Evolutionary conservation across 2,329 filamentous ascomycete species (phyloP).

Genomic region (Colletotrichum liaoningense): DNA sequence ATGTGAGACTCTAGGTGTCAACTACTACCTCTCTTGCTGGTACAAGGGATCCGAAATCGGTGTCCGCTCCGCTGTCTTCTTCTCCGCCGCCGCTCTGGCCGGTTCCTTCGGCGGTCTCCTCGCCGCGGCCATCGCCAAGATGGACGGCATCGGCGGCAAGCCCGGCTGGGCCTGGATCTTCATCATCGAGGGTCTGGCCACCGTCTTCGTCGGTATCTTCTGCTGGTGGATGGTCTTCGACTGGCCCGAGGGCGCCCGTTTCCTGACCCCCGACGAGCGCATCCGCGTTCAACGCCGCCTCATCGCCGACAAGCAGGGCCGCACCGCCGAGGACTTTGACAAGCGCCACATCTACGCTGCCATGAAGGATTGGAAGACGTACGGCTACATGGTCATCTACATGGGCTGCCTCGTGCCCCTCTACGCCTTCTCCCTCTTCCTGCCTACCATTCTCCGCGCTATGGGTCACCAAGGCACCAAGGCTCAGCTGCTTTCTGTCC

Average conservation of each 20-base stretch:
- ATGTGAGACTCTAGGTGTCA: conserved; percentile 53
- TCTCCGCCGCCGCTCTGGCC: conserved; percentile 80
- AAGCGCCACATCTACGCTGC: conserved; percentile 77
- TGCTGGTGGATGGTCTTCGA: conserved; percentile 83
- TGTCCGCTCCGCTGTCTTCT: conserved; percentile 79
- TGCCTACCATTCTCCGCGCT: conserved; percentile 65
- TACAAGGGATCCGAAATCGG: conserved; percentile 82
- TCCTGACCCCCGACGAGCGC: conserved; percentile 75
- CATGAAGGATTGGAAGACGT: conserved; percentile 83
- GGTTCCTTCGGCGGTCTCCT: conserved; percentile 80
- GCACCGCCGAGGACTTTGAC: conserved; percentile 77
- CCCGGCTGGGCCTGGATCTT: conserved; percentile 72
- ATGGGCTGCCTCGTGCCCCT: conserved; percentile 61
- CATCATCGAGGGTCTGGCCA: conserved; percentile 75
- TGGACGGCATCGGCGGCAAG: conserved; percentile 68
- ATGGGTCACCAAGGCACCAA: conserved; percentile 46
- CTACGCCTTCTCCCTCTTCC: conserved; percentile 65
- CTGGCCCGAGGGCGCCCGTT: conserved; percentile 79
- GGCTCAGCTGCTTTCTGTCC: conserved; percentile 68
- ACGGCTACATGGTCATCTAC: conserved; percentile 59
- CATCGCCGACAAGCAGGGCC: conserved; percentile 75
- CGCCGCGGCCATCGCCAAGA: conserved; percentile 74
- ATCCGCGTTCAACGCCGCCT: conserved; percentile 76
- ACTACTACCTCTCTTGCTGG: conserved; percentile 81
- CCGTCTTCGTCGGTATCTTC: conserved; percentile 71